These are phyloP conservation scores for Hapsidospora chrysogenum DNA, from an alignment of 495 filamentous ascomycete genomes.

Conservation along the genomic window DNA sequence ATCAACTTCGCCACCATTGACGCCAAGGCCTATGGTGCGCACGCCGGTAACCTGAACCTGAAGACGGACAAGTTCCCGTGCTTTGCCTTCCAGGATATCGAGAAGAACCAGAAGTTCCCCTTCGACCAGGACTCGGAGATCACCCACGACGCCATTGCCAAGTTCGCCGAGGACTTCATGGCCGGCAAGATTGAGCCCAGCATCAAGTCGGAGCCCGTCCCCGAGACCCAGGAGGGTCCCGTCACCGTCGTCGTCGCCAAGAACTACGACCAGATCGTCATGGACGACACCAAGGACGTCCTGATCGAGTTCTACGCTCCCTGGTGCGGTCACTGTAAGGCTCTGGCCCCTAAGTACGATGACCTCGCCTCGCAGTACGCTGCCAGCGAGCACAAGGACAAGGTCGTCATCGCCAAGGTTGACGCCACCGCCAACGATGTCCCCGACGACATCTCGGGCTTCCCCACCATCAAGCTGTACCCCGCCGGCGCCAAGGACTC, in stretches of 20 bases:
- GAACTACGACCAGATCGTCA: constrained; percentile 82
- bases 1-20: constrained; percentile 98
- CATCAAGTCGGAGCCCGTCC: constrained; percentile 96
- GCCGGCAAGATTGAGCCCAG: constrained; percentile 81
- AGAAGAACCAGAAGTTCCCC: constrained; percentile 95
- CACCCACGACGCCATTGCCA: constrained; percentile 52
- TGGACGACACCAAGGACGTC: constrained; percentile 92
- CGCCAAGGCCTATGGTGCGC: constrained; percentile 84
- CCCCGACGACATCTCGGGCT: constrained; percentile 89
- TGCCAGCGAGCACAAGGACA: constrained; percentile 51
- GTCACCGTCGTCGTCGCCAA: constrained; percentile 85
- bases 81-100: constrained; percentile 92
- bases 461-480: constrained; percentile 99
- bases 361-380: constrained; percentile 74
- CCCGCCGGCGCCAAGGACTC: constrained; percentile 74
- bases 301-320: constrained; percentile 97
- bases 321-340: constrained; percentile 99
- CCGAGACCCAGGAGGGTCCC: constrained; percentile 82
- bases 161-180: constrained; percentile 79
- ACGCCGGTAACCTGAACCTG: constrained; percentile 94
- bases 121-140: constrained; percentile 75
- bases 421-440: constrained; percentile 96
- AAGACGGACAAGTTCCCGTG: constrained; percentile 89
- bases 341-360: constrained; percentile 77
- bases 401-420: constrained; percentile 93